phyloP scores from a whole-genome alignment of 305 asterid species.

The Fraxinus paxiana region DNA sequence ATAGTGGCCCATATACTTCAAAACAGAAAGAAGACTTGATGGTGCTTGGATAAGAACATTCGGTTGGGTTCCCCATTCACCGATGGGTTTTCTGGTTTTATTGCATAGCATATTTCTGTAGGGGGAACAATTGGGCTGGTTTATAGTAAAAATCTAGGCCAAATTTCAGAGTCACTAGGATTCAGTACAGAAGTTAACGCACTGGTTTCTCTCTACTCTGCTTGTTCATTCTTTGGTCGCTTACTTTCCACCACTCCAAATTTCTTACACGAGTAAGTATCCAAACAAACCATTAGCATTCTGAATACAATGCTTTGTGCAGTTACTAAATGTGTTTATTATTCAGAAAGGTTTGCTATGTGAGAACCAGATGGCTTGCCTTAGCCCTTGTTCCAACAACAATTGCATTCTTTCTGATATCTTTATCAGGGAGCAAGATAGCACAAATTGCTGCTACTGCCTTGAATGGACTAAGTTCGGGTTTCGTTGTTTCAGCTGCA shows the following conservation, averaged over 20 bases:
- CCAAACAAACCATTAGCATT: not conserved
- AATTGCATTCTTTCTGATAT: slow-evolving; percentile 46
- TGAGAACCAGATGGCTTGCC: slow-evolving; percentile 64
- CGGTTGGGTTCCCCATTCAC: slow-evolving; percentile 32
- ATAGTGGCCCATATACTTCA: slow-evolving; percentile 12
- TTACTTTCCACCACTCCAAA: slow-evolving; percentile 57
- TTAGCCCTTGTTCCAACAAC: slow-evolving; percentile 52
- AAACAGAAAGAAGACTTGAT: slow-evolving; percentile 22
- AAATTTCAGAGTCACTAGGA: slow-evolving; percentile 61
- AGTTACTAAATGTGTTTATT: slow-evolving; percentile 9
- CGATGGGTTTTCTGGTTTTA: slow-evolving; percentile 65
- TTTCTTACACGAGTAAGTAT: slow-evolving; percentile 41
- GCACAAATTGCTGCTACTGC: slow-evolving; percentile 43
- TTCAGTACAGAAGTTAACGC: slow-evolving; percentile 32
- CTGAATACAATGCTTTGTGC: not conserved
- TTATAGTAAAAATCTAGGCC: slow-evolving; percentile 67
- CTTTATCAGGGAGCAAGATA: slow-evolving; percentile 36
- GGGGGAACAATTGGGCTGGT: slow-evolving; percentile 61
- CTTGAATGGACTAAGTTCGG: slow-evolving; percentile 59
- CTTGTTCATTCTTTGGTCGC: slow-evolving; percentile 70
- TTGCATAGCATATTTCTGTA: slow-evolving; percentile 50
- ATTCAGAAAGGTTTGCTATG: slow-evolving; percentile 47
- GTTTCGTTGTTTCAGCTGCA: slow-evolving; percentile 56
- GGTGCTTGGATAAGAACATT: slow-evolving; percentile 58
- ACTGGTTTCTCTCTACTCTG: slow-evolving; percentile 57